These are phyloP conservation scores for Ehretia macrophylla DNA, from an alignment of 257 asterid genomes.

Conservation along the genomic window DNA sequence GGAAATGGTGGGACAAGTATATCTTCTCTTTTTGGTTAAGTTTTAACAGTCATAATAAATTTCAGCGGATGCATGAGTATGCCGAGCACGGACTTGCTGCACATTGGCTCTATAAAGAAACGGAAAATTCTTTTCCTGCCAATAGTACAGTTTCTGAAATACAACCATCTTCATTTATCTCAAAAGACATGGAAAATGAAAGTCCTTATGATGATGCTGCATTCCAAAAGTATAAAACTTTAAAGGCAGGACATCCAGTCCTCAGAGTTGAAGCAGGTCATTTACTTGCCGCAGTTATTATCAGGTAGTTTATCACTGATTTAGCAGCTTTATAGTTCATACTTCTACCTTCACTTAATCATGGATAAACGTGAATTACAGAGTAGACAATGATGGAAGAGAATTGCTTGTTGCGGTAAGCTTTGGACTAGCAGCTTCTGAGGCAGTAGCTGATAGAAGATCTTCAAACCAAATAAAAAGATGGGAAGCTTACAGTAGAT, in stretches of 20 bases:
- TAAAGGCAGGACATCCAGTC: slow-evolving; percentile 92
- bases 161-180: slow-evolving; percentile 33
- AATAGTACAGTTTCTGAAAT: slow-evolving; percentile 45
- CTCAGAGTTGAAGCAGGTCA: slow-evolving; percentile 96
- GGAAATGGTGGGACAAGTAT: background rate
- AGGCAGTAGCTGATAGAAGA: slow-evolving; percentile 86
- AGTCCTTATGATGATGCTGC: slow-evolving; percentile 43
- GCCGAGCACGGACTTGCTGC: slow-evolving; percentile 99
- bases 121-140: slow-evolving; percentile 55
- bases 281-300: slow-evolving; percentile 87
- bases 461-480: slow-evolving; percentile 66
- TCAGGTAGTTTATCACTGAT: slow-evolving; percentile 51
- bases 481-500: slow-evolving; percentile 89
- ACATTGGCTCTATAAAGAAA: slow-evolving; percentile 97
- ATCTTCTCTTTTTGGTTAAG: slow-evolving; percentile 6
- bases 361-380: slow-evolving; percentile 33
- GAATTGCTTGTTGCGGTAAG: slow-evolving; percentile 96
- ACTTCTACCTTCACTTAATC: slow-evolving; percentile 15
- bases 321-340: slow-evolving; percentile 3
- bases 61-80: slow-evolving; percentile 90
- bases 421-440: slow-evolving; percentile 79
- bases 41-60: slow-evolving; percentile 8
- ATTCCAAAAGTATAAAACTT: slow-evolving; percentile 47
- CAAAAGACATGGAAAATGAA: slow-evolving; percentile 56
- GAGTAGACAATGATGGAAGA: slow-evolving; percentile 75